phyloP scores from a whole-genome alignment of 2,329 filamentous ascomycete species.

The Fusarium sp. region DNA sequence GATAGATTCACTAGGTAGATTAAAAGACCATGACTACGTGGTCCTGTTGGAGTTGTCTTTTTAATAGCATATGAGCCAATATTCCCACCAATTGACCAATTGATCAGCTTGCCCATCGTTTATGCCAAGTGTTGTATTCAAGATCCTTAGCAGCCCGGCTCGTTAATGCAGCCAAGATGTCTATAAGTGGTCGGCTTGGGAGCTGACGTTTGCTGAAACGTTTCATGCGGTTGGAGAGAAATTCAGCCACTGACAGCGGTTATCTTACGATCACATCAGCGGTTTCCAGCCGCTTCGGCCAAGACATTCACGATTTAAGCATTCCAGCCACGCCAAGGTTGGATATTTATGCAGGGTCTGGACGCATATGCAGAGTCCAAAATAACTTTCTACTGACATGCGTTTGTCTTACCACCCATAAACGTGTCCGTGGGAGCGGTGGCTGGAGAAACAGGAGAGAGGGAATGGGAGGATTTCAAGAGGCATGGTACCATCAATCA shows the following conservation, averaged over 20 bases:
- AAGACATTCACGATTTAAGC: neutral
- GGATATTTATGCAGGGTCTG: slow-evolving; percentile 18
- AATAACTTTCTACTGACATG: slow-evolving; percentile 11
- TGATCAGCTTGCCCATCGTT: no score
- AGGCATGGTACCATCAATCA: slow-evolving; percentile 3
- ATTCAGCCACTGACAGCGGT: slow-evolving; percentile 13
- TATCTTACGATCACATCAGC: neutral
- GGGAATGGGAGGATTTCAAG: slow-evolving; percentile 17
- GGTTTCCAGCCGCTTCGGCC: neutral
- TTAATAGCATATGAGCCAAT: slow-evolving; percentile 35
- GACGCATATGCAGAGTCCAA: slow-evolving; percentile 3
- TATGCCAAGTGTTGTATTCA: neutral
- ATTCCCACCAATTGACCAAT: slow-evolving; percentile 16
- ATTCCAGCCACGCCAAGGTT: neutral
- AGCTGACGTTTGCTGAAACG: slow-evolving; percentile 36
- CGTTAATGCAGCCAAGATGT: neutral
- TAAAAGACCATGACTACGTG: slow-evolving; percentile 6
- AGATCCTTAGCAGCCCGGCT: slow-evolving; percentile 6
- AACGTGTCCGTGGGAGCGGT: slow-evolving; percentile 15
- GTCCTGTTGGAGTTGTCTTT: slow-evolving; percentile 33
- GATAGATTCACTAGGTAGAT: slow-evolving; percentile 16
- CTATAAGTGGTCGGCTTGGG: neutral
- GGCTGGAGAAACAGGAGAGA: slow-evolving; percentile 7
- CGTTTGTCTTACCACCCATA: slow-evolving; percentile 22
- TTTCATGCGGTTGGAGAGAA: slow-evolving; percentile 25